Conservation (phyloP, 371 early-diverging fungal species). For the Apophysomyces trapeziformis region DNA sequence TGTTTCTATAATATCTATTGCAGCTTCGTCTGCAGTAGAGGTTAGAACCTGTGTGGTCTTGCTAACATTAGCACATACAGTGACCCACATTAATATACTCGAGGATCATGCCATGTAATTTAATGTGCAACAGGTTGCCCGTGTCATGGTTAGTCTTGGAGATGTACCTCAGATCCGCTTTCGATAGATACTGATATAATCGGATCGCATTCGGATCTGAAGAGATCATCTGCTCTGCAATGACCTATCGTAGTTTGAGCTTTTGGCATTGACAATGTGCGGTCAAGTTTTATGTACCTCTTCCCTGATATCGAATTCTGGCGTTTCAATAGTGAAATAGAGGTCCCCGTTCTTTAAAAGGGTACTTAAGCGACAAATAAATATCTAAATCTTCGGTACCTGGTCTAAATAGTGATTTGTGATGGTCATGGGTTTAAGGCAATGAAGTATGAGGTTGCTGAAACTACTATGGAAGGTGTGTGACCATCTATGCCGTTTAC, state of each 20-base stretch:
- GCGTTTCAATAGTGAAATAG: neutral
- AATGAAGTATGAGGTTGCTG: neutral
- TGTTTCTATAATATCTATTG: slow-evolving; percentile 21
- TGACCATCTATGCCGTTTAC: too few species aligned
- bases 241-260: neutral
- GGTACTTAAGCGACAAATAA: neutral
- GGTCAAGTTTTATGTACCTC: neutral
- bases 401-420: neutral
- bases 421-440: neutral
- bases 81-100: slow-evolving; percentile 20
- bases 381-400: neutral
- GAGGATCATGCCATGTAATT: slow-evolving; percentile 18
- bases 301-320: neutral
- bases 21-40: slow-evolving; percentile 19
- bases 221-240: slow-evolving; percentile 10
- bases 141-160: neutral
- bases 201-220: slow-evolving; percentile 16
- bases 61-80: slow-evolving; percentile 11
- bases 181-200: slow-evolving; percentile 22
- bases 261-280: neutral
- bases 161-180: slow-evolving; percentile 1
- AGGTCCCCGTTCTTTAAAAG: slow-evolving; percentile 3
- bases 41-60: too few species aligned
- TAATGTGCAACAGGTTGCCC: neutral
- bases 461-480: too few species aligned